Evolutionary conservation across 371 early-diverging fungal genomes (phyloP), one percentile per base, ranked within the genome.

Genomic region (Mucor indicus): DNA sequence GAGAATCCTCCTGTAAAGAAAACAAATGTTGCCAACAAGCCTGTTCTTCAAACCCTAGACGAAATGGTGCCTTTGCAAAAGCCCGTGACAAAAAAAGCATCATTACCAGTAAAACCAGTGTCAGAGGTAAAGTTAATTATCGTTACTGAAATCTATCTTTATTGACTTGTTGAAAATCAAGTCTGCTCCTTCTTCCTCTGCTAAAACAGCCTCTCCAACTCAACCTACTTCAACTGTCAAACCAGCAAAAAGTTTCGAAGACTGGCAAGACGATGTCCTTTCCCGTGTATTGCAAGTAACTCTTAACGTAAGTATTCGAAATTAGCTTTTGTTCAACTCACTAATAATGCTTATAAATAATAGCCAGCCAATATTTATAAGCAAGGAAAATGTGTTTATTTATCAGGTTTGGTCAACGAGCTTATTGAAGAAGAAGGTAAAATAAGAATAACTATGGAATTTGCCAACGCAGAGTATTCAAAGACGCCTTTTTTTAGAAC

Each of bases 221-320:
- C 29, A 19, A 19, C 29, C 50, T 17, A 36, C 27, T 9, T n/a
- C 44, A 19, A 8, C 41, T 7, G 54, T 54, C 3, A 53, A 48
- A 46, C 67, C 85, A 6, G 69, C 69, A 19, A 78, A 83, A 55
- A 67, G 81, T n/a, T 81, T 89, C 54, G 88, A 85, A 16, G 86
- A 89, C 29, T 93, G 96, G 96, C 89, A 90, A 57, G 85, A 90
- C 54, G 84, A 85, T 36, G 89, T 88, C 0, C 62, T 91, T 13
- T 85, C 88, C 13, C 84, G 79, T 45, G 77, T 95, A n/a, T 75
- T 95, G 30, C 74, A 80, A 33, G 87, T 91, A n/a, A 89, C 91
- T 3, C 67, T 95, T 43, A 70, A 86, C 53, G 92, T 89, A 71
- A 62, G 30, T 29, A 29, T 8, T 8, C 30, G 12, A 29, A 12